Evolutionary conservation across 345 rosid species (phyloP), one percentile per base, ranked within the genome.

Genomic region (Eutrema japonicum): DNA sequence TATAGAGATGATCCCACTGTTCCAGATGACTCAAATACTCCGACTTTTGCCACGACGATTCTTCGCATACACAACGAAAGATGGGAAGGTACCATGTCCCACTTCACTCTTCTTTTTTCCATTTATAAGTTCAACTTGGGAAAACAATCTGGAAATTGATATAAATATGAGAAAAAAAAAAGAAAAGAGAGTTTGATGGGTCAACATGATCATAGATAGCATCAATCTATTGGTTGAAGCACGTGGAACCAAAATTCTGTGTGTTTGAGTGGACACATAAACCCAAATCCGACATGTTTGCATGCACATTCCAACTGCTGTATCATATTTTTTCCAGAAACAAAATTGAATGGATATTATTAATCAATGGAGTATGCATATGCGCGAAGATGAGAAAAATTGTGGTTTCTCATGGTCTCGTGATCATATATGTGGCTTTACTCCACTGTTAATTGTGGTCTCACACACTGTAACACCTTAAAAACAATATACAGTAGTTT

Each of bases 1-100:
- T 95, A 95, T 68, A 88, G 76, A 56, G 94, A 92, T 54, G 99
- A 95, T 71, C 89, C 98, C 49, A 92, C 98, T 60, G 98, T 92
- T 79, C 99, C 99, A 16, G 84, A 88, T 70, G 75, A 77, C 76
- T 94, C 98, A 38, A 91, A 91, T 81, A 89, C 97, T 61, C 97
- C 98, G 53, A 94, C 97, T 0, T 95, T 95, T 83, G 98, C 99
- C 51, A 86, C 94, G 58, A 76, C 83, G 40, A 74, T 95, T 72
- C 89, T 95, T 59, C 92, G 83, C 48, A 90, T 95, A 55, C 89
- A 95, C 76, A 95, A 95, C 66, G 97, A 92, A 87, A 85, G 99
- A 87, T 95, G 99, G 99, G 99, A 95, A 86, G 99, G 99, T 95
- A 78, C 27, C 69, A 10, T 57, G 51, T 12, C 51, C 35, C 0